phyloP scores from a whole-genome alignment of 805 yeast species.

The Blastobotrys parvus region DNA sequence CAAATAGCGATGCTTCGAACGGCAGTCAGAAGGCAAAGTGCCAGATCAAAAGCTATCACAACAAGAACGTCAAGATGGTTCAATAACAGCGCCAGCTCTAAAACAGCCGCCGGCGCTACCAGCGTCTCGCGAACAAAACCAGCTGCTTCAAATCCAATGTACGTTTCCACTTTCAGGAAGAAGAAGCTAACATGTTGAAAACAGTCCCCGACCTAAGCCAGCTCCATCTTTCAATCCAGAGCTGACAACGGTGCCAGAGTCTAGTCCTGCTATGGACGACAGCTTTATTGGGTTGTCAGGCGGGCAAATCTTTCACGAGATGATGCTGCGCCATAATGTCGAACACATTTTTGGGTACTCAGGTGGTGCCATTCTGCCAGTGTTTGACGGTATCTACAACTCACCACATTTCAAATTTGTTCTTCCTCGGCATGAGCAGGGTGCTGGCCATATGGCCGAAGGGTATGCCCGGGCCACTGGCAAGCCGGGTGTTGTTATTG shows the following conservation, averaged over 20 bases:
- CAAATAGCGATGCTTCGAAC: too few species aligned
- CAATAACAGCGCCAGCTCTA: too few species aligned
- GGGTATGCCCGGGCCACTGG: constrained; percentile 96
- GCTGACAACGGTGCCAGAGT: not conserved
- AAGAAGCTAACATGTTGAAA: too few species aligned
- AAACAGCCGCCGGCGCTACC: too few species aligned
- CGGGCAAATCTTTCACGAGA: constrained; percentile 96
- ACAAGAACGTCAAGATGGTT: too few species aligned
- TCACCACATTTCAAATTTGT: constrained; percentile 83
- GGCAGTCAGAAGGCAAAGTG: too few species aligned
- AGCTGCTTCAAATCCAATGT: too few species aligned
- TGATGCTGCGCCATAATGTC: constrained; percentile 94
- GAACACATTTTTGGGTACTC: constrained; percentile 95
- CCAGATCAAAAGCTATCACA: too few species aligned
- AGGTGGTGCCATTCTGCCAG: constrained; percentile 98
- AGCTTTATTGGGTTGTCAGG: constrained; percentile 88
- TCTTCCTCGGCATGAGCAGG: constrained; percentile 95
- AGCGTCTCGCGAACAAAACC: too few species aligned
- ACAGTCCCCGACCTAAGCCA: constrained; percentile 26
- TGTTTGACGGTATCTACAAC: constrained; percentile 92
- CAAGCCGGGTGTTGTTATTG: constrained; percentile 94
- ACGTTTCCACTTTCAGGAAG: too few species aligned
- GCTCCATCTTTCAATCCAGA: constrained; percentile 30
- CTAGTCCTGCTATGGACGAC: constrained; percentile 34
- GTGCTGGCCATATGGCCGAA: constrained; percentile 99